Base-by-base conservation (phyloP, 116 monocot genomes). In the Dioscorea cayenensis region DNA sequence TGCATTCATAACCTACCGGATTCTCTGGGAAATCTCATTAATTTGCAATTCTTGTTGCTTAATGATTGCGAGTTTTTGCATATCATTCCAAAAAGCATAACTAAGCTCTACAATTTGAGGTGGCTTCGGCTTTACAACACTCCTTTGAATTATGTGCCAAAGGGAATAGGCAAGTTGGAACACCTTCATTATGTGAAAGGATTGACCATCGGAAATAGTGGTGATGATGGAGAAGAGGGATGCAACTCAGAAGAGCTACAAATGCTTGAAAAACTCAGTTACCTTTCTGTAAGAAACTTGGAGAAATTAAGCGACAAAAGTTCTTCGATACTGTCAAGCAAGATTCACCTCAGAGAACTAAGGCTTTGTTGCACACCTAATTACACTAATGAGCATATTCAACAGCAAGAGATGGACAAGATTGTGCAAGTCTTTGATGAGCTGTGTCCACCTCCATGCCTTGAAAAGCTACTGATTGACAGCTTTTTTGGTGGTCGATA, bases 341-440 rank as follows among this genome's bases (percentile, higher is more conserved):
- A 37, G 7, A 3, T 7, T 37, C 37, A 37, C 37, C 37, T 37
- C 3, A 37, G 37, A 37, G 5, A 37, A 37, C 37, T 37, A 37
- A 37, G 3, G 37, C 37, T 37, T 3, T 7, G 7, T 37, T 37
- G 37, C 7, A 37, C 37, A 4, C 5, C 7, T 4, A n/a, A n/a
- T n/a, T 4, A 3, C 7, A 37, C 37, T 37, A n/a, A n/a, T n/a
- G n/a, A n/a, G n/a, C n/a, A 9, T 38, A 38, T 9, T 6, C 38
- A 6, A 9, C 9, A 25, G 25, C 7, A 38, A 38, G 38, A 38
- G 38, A 38, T 9, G 18, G 20, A 17, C 2, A 48, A 7, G 5
- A 52, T 65, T 9, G 28, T 52, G 32, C 16, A 74, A 19, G 65
- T 74, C 2, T 74, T 66, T 8, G 74, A 66, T 5, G 50, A 74